Conservation (phyloP, 352 stramenopile genomes). For the Pythium folliculosum region DNA sequence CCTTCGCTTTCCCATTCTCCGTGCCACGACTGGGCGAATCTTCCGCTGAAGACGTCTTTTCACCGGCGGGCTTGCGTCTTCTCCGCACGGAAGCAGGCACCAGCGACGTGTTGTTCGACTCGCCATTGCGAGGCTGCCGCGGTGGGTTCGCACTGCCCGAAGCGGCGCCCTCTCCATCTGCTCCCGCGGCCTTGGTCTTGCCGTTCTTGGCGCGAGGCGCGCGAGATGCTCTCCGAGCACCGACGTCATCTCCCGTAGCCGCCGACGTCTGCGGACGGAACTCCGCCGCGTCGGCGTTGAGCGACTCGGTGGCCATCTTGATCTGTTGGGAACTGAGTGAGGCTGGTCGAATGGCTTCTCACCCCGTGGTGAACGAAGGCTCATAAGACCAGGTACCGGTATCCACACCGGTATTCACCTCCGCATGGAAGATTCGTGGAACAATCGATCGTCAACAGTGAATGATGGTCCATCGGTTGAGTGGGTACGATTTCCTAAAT, state of each 20-base stretch:
- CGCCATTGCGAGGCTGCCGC: constrained; percentile 1
- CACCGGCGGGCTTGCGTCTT: constrained; percentile 17
- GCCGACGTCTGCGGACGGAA: constrained; percentile 19
- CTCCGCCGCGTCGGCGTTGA: constrained; percentile 22
- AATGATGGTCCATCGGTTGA: constrained; percentile 21
- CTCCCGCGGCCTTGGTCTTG: not conserved
- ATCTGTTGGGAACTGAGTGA: constrained; percentile 6
- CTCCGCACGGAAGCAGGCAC: constrained; percentile 23
- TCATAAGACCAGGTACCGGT: constrained; percentile 3
- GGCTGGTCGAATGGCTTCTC: constrained; percentile 15
- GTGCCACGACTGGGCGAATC: constrained; percentile 1
- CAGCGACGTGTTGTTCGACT: constrained; percentile 5
- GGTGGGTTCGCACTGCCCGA: not conserved
- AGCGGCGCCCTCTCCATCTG: not conserved
- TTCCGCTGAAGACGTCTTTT: constrained; percentile 4
- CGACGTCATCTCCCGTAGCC: not conserved
- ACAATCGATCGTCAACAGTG: constrained; percentile 18
- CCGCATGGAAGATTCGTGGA: constrained; percentile 28
- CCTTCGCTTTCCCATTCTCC: not conserved
- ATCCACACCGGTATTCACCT: constrained; percentile 7
- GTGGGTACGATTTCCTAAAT: not conserved
- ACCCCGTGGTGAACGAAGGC: not conserved
- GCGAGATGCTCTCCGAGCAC: not conserved
- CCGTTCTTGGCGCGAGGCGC: not conserved
- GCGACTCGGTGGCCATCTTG: constrained; percentile 27